Evolutionary conservation across 2,329 filamentous ascomycete genomes (phyloP).

Genomic region (Aspergillus tubingensis): DNA sequence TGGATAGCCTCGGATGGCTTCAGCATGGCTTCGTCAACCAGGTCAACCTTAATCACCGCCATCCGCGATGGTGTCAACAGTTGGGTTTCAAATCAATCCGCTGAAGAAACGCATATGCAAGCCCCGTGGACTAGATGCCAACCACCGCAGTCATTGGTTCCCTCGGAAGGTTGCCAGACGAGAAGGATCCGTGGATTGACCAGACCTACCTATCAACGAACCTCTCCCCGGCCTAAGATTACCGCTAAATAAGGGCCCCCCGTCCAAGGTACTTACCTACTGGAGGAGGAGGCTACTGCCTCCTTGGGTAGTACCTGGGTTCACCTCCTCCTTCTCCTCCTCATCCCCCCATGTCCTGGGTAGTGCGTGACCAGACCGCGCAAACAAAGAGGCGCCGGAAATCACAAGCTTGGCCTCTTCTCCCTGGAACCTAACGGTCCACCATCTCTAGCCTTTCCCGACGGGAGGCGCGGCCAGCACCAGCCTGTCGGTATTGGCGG

Average conservation of each 20-base stretch:
- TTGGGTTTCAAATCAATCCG: not conserved
- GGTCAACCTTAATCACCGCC: not conserved
- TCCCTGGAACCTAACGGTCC: conserved; percentile 9
- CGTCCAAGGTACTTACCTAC: not conserved
- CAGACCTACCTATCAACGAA: not conserved
- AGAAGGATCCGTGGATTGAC: conserved; percentile 3
- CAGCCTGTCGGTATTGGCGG: conserved; percentile 21
- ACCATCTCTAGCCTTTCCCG: conserved; percentile 8
- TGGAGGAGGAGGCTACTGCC: not conserved
- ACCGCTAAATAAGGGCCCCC: not conserved
- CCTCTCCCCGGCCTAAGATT: not conserved
- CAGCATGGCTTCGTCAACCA: not conserved
- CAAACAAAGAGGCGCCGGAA: not conserved
- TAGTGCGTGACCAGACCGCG: not conserved
- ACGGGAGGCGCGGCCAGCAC: conserved; percentile 15
- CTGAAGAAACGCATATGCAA: not conserved
- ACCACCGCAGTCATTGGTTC: conserved; percentile 1
- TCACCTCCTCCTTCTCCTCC: not conserved
- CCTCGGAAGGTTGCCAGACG: not conserved
- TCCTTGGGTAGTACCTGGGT: conserved; percentile 1
- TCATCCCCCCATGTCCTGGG: too few species aligned
- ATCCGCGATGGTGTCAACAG: not conserved
- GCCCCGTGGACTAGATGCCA: not conserved
- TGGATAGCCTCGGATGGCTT: too few species aligned
- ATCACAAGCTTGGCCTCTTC: not conserved